Evolutionary conservation across 306 rosid species (phyloP), one percentile per base, ranked within the genome.

Genomic region (Phaseolus lunatus): DNA sequence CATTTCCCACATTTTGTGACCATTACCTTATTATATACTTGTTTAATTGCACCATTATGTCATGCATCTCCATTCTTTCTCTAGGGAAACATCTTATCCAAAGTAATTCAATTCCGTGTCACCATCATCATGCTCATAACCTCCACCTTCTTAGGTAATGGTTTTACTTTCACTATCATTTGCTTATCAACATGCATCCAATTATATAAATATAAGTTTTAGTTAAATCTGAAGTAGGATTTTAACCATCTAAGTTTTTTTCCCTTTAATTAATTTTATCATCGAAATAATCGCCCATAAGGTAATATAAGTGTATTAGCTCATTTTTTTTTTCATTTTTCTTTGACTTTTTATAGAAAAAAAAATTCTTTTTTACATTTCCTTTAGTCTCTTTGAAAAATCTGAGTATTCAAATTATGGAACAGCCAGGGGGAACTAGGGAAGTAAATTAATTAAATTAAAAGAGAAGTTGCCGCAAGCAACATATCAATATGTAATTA

Each of bases 61-160:
- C 62, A 29, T 73, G 58, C 41, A 67, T 33, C 33, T 62, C 19
- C 13, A 23, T 62, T 74, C 78, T 79, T 75, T 61, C 39, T 53
- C 14, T 53, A 18, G 19, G 68, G 65, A 80, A 67, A 35, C 58
- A 74, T 69, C 65, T 23, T 59, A 69, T 43, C 41, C 74, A 62
- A 26, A 75, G 63, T 44, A 75, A 75, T 79, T 53, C 16, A 73
- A 48, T 52, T 80, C 19, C 22, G 33, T 48, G 88, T 84, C 88
- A 77, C 66, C 49, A 84, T 80, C 62, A 77, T 79, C 88, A 69
- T 27, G 69, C 27, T 24, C 41, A 62, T 81, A 78, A 73, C 59
- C 66, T 66, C 73, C 75, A 62, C 78, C 71, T 76, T 54, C 63
- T 54, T 52, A 54, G 65, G 59, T 62, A 49, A 76, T 70, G 68